Evolutionary conservation across 2,329 filamentous ascomycete genomes (phyloP), one percentile per base, ranked within the genome.

Genomic region (Arthrobotrys pseudoclavata): DNA sequence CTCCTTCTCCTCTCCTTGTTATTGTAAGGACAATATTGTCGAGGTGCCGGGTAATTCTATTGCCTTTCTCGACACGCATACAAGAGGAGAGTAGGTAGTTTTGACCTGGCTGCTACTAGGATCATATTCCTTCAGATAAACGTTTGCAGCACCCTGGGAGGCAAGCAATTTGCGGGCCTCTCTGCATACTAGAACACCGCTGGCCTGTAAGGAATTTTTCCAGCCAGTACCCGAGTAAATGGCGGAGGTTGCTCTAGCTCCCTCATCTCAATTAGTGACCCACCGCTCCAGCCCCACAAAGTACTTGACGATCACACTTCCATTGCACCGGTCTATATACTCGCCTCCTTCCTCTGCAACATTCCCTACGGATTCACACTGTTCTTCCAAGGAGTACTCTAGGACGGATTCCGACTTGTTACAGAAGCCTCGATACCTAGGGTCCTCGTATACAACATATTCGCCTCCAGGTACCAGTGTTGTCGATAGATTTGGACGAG

Each of bases 231-330:
- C 67, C 62, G 74, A 77, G 74, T 77, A 77, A 77, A 77, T 77
- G 74, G 74, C 74, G 74, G 74, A 77, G 74, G 74, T 77, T 57
- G 74, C 74, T 77, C 60, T 67, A 68, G 74, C 74, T 71, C 74
- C 74, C 22, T 77, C 74, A 71, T 77, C 74, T 64, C 74, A 77
- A 77, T 61, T 77, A 77, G 74, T 77, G 74, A 77, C 74, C 74
- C 74, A 77, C 74, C 74, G 62, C 45, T 71, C 60, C 42, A 71
- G 63, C 67, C 67, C 67, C 53, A 71, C 74, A 77, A 77, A 70
- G 74, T 71, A 77, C 57, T 77, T 77, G 74, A 77, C 74, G 61
- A 77, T 77, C 15, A 77, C 67, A 18, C 74, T 79, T 69, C 75
- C 75, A 60, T 71, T 79, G 55, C 75, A 63, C 63, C 75, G 75